phyloP scores from a whole-genome alignment of 495 filamentous ascomycete genomes.

The Lindgomyces ingoldianus region DNA sequence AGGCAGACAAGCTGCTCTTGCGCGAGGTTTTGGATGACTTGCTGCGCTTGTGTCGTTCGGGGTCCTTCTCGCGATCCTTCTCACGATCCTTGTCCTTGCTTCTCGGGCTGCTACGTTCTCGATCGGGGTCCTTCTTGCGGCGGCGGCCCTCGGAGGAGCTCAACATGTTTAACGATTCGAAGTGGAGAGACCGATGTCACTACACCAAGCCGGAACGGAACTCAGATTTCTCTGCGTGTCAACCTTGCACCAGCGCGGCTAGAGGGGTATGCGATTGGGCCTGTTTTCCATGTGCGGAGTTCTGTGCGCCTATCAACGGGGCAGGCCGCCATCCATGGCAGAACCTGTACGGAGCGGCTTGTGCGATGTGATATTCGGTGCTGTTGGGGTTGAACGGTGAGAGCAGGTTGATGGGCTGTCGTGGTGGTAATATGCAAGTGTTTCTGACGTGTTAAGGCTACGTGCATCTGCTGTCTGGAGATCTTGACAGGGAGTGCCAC shows the following conservation, averaged over 20 bases:
- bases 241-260: constrained; percentile 29
- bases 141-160: constrained; percentile 34
- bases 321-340: constrained; percentile 23
- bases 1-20: constrained; percentile 20
- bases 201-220: constrained; percentile 9
- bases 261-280: constrained; percentile 26
- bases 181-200: constrained; percentile 10
- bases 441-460: constrained; percentile 36
- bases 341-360: not conserved
- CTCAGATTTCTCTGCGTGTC: constrained; percentile 6
- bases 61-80: not conserved
- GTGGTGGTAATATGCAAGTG: constrained; percentile 30
- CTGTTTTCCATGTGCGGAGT: constrained; percentile 25
- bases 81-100: constrained; percentile 31
- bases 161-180: constrained; percentile 27
- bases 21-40: constrained; percentile 4
- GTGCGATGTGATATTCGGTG: constrained; percentile 8
- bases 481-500: constrained; percentile 7
- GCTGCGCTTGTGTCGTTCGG: constrained; percentile 7
- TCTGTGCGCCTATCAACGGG: constrained; percentile 31
- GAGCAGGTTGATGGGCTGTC: not conserved
- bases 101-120: constrained; percentile 37
- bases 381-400: not conserved
- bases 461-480: constrained; percentile 13
- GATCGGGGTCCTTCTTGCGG: constrained; percentile 41